Conservation (phyloP, 2,329 filamentous ascomycete species). For the Penicillium freii region DNA sequence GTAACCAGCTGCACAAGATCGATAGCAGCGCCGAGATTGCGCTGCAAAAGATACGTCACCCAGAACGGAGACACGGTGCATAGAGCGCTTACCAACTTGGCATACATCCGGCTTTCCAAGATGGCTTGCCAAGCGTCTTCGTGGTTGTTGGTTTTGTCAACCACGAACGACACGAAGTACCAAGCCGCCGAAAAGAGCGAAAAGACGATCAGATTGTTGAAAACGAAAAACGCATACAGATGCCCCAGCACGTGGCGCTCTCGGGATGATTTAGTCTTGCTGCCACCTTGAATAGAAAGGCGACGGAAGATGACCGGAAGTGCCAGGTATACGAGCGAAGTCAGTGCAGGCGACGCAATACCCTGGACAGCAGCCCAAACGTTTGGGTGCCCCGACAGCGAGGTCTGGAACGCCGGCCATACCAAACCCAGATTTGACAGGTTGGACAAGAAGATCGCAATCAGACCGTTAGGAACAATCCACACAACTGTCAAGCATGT, state of each 20-base stretch:
- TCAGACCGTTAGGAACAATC: constrained; percentile 89
- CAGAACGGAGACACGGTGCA: constrained; percentile 86
- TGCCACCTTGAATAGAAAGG: constrained; percentile 77
- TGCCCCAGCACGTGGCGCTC: constrained; percentile 89
- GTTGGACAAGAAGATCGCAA: constrained; percentile 89
- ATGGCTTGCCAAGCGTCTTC: constrained; percentile 69
- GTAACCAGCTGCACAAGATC: constrained; percentile 88
- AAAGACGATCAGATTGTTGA: constrained; percentile 95
- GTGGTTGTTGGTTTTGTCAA: constrained; percentile 57
- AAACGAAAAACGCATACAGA: constrained; percentile 91
- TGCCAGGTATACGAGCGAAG: constrained; percentile 80
- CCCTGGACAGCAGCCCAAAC: constrained; percentile 89
- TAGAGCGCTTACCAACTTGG: constrained; percentile 67
- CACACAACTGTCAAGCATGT: constrained; percentile 75
- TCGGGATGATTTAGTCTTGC: constrained; percentile 85
- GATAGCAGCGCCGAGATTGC: constrained; percentile 88
- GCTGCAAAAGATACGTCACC: constrained; percentile 89
- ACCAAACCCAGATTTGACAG: constrained; percentile 74
- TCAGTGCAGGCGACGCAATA: constrained; percentile 83
- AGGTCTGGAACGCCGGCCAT: constrained; percentile 70
- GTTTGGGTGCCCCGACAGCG: constrained; percentile 60
- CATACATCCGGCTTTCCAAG: constrained; percentile 60
- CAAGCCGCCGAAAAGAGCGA: constrained; percentile 85
- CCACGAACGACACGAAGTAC: constrained; percentile 66
- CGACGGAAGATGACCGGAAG: constrained; percentile 89